phyloP scores from a whole-genome alignment of 768 basidiomycete genomes.

The Rhodotorula kratochvilovae region DNA sequence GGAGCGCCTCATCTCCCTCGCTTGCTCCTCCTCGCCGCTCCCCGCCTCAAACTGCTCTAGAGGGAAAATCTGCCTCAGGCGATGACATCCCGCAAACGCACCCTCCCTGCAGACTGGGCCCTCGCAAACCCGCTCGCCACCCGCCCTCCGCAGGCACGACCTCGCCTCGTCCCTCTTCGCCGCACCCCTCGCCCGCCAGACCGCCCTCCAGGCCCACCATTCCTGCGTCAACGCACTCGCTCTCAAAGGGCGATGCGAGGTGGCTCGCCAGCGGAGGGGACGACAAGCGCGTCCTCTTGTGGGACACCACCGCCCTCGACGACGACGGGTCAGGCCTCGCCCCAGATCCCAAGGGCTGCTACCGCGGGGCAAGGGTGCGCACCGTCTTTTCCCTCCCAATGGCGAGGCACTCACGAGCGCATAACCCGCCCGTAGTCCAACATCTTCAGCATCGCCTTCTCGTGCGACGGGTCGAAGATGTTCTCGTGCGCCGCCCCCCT shows the following conservation, averaged over 20 bases:
- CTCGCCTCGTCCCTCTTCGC: not conserved
- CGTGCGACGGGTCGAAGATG: not conserved
- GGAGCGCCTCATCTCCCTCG: not conserved
- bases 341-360: constrained; percentile 7
- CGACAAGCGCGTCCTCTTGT: constrained; percentile 27
- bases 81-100: constrained; percentile 1
- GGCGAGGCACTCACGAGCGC: not conserved
- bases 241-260: constrained; percentile 1
- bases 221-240: constrained; percentile 34
- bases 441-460: constrained; percentile 27
- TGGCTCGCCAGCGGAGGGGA: constrained; percentile 34
- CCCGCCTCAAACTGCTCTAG: not conserved
- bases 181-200: not conserved
- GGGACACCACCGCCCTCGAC: constrained; percentile 6
- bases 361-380: constrained; percentile 13
- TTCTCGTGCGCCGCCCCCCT: not conserved
- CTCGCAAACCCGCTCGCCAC: not conserved
- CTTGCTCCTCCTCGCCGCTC: not conserved
- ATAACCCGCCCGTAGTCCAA: constrained; percentile 11
- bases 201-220: constrained; percentile 17
- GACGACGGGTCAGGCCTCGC: not conserved
- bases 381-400: not conserved
- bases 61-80: not conserved
- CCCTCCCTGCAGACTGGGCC: constrained; percentile 2
- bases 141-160: not conserved